Percentiles rank a stretch among this genome's conserved stretches.
Conservation (phyloP, 352 stramenopile genomes). For the Pythium sukuiense region DNA sequence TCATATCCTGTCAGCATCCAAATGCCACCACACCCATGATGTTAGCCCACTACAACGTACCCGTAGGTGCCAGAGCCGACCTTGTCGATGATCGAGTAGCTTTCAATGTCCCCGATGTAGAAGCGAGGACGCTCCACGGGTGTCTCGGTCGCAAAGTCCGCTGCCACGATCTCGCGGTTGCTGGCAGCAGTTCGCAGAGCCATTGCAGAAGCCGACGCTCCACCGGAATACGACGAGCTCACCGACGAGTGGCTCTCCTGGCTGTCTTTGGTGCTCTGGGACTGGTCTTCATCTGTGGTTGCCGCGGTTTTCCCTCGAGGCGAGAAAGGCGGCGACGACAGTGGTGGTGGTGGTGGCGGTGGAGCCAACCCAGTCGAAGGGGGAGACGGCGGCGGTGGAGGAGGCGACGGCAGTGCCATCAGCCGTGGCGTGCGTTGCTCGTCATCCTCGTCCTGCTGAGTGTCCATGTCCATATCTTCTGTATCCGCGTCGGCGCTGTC, state of each 20-base stretch:
- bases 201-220: conserved; percentile 50
- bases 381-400: conserved; percentile 37
- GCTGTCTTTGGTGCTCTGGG: conserved; percentile 17
- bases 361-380: conserved; percentile 32
- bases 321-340: conserved; percentile 57
- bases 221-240: conserved; percentile 25
- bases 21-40: not conserved
- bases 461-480: conserved; percentile 21
- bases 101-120: conserved; percentile 85
- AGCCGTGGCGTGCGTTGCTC: conserved; percentile 23
- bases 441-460: conserved; percentile 29
- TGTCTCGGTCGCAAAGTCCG: conserved; percentile 37
- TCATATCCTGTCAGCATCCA: not conserved
- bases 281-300: conserved; percentile 25
- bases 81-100: conserved; percentile 89
- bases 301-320: conserved; percentile 31
- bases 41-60: conserved; percentile 35
- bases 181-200: conserved; percentile 71
- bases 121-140: conserved; percentile 54
- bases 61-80: conserved; percentile 84
- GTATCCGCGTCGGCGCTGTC: conserved; percentile 27
- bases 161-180: conserved; percentile 69
- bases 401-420: conserved; percentile 34
- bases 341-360: conserved; percentile 54
- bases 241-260: conserved; percentile 15